These are phyloP conservation scores for Apophysomyces trapeziformis DNA, from an alignment of 371 early-diverging fungal genomes.

Conservation along the genomic window DNA sequence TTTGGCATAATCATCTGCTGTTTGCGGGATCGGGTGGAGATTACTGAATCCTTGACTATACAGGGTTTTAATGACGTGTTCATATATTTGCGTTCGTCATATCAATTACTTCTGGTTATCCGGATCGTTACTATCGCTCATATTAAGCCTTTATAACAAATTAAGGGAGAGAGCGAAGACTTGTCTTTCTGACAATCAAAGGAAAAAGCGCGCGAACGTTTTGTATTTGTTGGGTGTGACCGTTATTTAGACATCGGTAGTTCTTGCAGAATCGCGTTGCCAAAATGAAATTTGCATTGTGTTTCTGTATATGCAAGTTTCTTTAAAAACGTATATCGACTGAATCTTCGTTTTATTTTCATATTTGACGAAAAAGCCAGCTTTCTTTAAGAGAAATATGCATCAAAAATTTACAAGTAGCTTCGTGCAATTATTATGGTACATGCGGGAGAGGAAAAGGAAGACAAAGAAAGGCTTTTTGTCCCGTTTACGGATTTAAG, in stretches of 20 bases:
- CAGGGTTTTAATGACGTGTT: not conserved
- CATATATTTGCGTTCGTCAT: too few species aligned
- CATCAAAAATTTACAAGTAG: conserved; percentile 8
- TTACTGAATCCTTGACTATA: not conserved
- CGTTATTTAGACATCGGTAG: too few species aligned
- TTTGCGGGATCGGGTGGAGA: conserved; percentile 7
- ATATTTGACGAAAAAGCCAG: too few species aligned
- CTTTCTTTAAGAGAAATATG: not conserved
- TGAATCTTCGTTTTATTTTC: too few species aligned
- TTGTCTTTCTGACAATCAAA: not conserved
- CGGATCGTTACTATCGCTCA: conserved; percentile 2
- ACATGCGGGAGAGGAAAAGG: not conserved
- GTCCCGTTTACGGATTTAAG: not conserved
- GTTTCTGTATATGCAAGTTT: too few species aligned
- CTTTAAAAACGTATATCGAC: too few species aligned
- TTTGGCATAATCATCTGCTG: conserved; percentile 2
- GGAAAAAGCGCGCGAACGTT: not conserved
- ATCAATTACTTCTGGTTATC: not conserved
- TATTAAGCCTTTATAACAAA: not conserved
- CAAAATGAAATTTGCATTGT: too few species aligned
- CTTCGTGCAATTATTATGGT: not conserved
- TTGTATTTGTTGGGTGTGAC: not conserved
- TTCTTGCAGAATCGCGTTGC: too few species aligned
- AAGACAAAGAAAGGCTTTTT: not conserved
- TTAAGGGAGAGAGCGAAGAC: not conserved